A percentile compares a stretch with the other conserved stretches of the same genome.
Evolutionary conservation across 441 rosid species (phyloP).

Genomic region (Mallotus japonicus): DNA sequence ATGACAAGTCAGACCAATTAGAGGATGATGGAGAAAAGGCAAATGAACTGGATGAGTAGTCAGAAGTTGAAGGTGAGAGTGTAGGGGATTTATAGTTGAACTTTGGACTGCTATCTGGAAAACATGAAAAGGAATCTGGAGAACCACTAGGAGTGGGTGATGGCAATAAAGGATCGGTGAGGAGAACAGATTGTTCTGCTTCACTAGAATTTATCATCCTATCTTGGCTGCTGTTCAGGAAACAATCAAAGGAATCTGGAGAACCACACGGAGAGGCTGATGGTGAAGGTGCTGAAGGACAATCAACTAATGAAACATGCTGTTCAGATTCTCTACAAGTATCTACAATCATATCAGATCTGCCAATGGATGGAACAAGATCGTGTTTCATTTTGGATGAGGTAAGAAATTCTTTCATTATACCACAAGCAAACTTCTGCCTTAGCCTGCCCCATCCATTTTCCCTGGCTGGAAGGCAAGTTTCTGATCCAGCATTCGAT

Average conservation of each 20-base stretch:
- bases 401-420: constrained; percentile 49
- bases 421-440: constrained; percentile 37
- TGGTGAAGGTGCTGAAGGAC: constrained; percentile 35
- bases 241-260: constrained; percentile 44
- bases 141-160: constrained; percentile 37
- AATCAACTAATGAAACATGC: constrained; percentile 17
- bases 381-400: constrained; percentile 25
- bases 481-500: constrained; percentile 49
- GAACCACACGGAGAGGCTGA: constrained; percentile 39
- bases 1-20: constrained; percentile 67
- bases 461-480: constrained; percentile 69
- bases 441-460: constrained; percentile 55
- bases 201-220: constrained; percentile 31
- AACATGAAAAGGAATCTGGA: constrained; percentile 42
- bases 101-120: constrained; percentile 38
- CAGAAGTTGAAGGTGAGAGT: constrained; percentile 67
- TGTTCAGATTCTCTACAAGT: constrained; percentile 29
- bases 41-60: constrained; percentile 60
- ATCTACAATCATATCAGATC: constrained; percentile 31
- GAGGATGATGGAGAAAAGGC: constrained; percentile 72
- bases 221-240: constrained; percentile 29
- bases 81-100: constrained; percentile 57
- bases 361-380: constrained; percentile 21
- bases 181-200: constrained; percentile 24
- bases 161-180: constrained; percentile 28